Percentiles rank a stretch among this genome's conserved stretches.
Evolutionary conservation across 75 land plant species (phyloP).

Genomic region (Cupressus sempervirens): DNA sequence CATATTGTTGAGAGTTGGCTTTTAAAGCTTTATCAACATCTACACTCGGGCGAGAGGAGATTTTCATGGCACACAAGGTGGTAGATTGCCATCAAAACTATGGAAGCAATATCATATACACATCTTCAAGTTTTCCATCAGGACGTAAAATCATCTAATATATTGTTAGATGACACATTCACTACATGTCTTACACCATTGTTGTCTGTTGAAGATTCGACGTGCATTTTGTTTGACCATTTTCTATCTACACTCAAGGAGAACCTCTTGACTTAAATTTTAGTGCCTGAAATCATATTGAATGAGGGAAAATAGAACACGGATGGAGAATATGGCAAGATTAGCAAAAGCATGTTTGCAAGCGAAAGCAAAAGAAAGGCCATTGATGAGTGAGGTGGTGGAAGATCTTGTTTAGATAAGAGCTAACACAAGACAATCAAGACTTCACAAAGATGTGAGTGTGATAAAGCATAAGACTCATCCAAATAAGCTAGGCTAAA

Average conservation of each 20-base stretch:
- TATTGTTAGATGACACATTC: conserved; percentile 72
- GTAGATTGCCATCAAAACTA: conserved; percentile 57
- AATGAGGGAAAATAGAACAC: not conserved
- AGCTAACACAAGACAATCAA: not conserved
- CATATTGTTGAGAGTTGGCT: too few species aligned
- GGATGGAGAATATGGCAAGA: not conserved
- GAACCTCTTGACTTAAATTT: not conserved
- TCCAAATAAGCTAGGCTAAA: not conserved
- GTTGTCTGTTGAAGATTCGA: not conserved
- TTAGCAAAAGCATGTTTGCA: not conserved
- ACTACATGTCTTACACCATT: conserved; percentile 22
- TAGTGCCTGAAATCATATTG: not conserved
- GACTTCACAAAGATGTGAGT: not conserved
- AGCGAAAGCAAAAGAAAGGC: not conserved
- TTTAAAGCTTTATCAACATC: conserved; percentile 68
- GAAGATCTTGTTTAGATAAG: not conserved
- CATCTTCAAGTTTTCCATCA: conserved; percentile 73
- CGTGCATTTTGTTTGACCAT: not conserved
- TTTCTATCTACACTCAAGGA: not conserved
- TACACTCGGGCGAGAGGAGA: conserved; percentile 22
- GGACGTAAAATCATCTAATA: conserved; percentile 80
- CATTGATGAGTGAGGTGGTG: not conserved
- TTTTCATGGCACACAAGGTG: conserved; percentile 61
- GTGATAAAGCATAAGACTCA: not conserved
- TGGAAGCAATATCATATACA: conserved; percentile 69